phyloP scores from a whole-genome alignment of 2,329 filamentous ascomycete genomes.

The Lasiodiplodia theobromae region DNA sequence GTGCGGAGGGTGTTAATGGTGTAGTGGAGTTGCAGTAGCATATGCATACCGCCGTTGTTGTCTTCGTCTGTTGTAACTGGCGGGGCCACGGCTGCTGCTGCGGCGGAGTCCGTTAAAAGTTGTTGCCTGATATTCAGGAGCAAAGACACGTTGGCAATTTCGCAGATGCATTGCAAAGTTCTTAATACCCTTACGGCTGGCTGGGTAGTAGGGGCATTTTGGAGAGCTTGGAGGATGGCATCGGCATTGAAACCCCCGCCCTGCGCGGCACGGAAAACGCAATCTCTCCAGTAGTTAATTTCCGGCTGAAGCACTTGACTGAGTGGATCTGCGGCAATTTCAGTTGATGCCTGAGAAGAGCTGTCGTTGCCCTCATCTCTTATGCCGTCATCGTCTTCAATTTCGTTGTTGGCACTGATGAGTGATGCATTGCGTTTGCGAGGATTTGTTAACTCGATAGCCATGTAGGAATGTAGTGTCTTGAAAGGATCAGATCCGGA shows the following conservation, averaged over 20 bases:
- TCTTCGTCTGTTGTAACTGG: neutral
- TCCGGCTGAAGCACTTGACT: neutral
- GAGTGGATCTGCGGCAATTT: neutral
- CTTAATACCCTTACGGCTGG: neutral
- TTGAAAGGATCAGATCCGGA: neutral
- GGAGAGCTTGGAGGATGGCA: neutral
- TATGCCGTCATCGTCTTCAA: neutral
- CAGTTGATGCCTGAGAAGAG: neutral
- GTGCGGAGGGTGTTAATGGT: slow-evolving; percentile 6
- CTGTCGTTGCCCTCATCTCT: neutral
- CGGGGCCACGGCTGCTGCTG: neutral
- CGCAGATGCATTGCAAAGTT: slow-evolving; percentile 7
- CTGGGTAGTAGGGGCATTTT: neutral
- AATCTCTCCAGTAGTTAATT: neutral
- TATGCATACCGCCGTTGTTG: neutral
- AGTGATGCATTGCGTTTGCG: neutral
- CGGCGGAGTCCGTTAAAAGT: neutral
- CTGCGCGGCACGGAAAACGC: neutral
- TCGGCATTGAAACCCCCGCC: neutral
- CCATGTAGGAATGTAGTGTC: neutral
- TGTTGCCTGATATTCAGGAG: slow-evolving; percentile 2
- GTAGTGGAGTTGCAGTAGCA: neutral
- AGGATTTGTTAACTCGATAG: neutral
- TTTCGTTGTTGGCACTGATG: neutral
- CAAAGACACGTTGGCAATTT: slow-evolving; percentile 5